Evolutionary conservation across 106 monocot genomes (phyloP).

Genomic region (Phalaenopsis aphrodite): DNA sequence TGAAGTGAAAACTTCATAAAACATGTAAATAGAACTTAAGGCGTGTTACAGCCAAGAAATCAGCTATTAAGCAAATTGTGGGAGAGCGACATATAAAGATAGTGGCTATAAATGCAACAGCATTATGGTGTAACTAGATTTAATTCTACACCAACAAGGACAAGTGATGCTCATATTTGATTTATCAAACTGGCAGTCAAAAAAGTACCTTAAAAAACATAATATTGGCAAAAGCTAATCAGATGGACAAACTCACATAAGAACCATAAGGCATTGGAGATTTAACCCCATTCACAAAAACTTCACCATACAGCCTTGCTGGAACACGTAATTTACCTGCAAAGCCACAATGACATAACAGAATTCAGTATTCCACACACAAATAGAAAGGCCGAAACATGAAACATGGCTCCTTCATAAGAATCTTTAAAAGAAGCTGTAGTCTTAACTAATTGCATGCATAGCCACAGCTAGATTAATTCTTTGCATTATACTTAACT

Average conservation of each 20-base stretch:
- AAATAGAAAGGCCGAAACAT: background rate
- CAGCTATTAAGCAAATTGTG: background rate
- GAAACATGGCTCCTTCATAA: background rate
- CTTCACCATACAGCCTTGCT: conserved; percentile 77
- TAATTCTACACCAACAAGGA: background rate
- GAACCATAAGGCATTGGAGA: conserved; percentile 77
- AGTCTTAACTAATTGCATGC: background rate
- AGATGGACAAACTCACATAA: conserved; percentile 54
- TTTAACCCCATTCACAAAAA: conserved; percentile 83
- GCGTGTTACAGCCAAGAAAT: background rate
- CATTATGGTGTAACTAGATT: background rate
- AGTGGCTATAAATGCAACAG: background rate
- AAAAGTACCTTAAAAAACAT: background rate
- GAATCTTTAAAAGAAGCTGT: background rate
- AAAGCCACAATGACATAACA: conserved; percentile 11
- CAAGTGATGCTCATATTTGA: background rate
- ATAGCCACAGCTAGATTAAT: background rate
- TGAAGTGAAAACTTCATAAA: background rate
- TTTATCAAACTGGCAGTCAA: background rate
- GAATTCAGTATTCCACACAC: background rate
- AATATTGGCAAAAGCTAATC: background rate
- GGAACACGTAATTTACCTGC: conserved; percentile 61
- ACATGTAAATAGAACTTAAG: background rate
- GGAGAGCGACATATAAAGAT: background rate
- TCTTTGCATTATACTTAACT: background rate